Evolutionary conservation across 345 rosid genomes (phyloP), one percentile per base, ranked within the genome.

Genomic region (Rhodamnia rubescens): DNA sequence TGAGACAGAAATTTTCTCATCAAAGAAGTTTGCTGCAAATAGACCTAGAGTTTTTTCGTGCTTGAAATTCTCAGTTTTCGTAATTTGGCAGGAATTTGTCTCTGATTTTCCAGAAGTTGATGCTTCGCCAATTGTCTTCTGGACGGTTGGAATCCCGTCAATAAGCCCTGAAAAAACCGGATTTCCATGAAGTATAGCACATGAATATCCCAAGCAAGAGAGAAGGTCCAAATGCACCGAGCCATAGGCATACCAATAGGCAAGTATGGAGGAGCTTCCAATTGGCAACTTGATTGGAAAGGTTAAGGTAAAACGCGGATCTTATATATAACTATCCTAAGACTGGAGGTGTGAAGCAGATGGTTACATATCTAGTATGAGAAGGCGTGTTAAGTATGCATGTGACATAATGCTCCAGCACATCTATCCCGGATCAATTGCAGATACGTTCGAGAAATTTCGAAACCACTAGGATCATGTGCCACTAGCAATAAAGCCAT

Each of bases 1-100:
- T 58, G 83, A 89, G 16, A 89, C 24, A 42, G 93, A 91, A 87
- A 91, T 78, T 75, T 69, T 90, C 80, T 92, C 93, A 85, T 92
- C 93, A 69, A 89, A 86, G 36, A 90, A 82, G 80, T 85, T 91
- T 11, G 89, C 61, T 1, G 86, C 88, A 86, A 89, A 75, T 49
- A 54, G n/a, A 53, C 88, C 74, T 26, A 90, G 85, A 47, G 86
- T 86, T 58, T 78, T 58, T 61, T 64, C 53, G 24, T 85, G 85
- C 24, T 82, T 75, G 59, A n/a, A 44, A 84, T 75, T 86, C 57
- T 44, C 85, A 40, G 52, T 58, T 83, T 84, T 87, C 40, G 80
- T 52, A 47, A 44, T 86, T 22, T 59, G 69, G 44, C 80, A 49
- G 49, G 89, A 85, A 61, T 74, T 74, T 6, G 88, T 74, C 74